Evolutionary conservation across 768 basidiomycete genomes (phyloP).

Genomic region (Mycena olivaceomarginata): DNA sequence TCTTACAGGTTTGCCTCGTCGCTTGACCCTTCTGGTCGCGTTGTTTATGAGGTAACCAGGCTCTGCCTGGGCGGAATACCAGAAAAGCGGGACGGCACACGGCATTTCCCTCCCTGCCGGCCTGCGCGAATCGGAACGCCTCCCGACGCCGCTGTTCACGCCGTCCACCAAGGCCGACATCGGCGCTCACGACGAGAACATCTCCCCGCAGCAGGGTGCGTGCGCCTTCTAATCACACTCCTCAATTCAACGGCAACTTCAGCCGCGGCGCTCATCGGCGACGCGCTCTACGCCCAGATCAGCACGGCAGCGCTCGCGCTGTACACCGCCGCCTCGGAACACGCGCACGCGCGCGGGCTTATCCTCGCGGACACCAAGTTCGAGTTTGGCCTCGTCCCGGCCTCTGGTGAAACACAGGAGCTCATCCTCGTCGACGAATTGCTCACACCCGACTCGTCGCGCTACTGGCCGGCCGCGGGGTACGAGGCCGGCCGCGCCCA

Average conservation of each 20-base stretch:
- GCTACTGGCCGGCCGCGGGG: constrained; percentile 92
- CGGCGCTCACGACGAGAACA: constrained; percentile 97
- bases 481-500: constrained; percentile 87
- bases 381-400: constrained; percentile 91
- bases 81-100: constrained; percentile 91
- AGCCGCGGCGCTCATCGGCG: constrained; percentile 83
- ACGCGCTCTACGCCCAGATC: constrained; percentile 76
- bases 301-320: constrained; percentile 77
- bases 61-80: constrained; percentile 97
- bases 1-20: constrained; percentile 81
- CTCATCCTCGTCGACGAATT: constrained; percentile 96
- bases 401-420: constrained; percentile 56
- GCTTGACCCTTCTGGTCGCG: background rate
- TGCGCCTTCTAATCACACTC: constrained; percentile 22
- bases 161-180: constrained; percentile 98
- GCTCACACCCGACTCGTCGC: constrained; percentile 97
- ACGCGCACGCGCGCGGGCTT: constrained; percentile 85
- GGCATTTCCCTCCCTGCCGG: constrained; percentile 86
- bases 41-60: constrained; percentile 67
- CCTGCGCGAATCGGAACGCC: constrained; percentile 89
- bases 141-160: constrained; percentile 92
- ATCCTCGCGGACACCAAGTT: constrained; percentile 99
- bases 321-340: constrained; percentile 84
- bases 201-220: constrained; percentile 86
- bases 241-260: background rate